Evolutionary conservation across 2,329 filamentous ascomycete genomes (phyloP), one percentile per base, ranked within the genome.

Genomic region (Epichloe typhina): DNA sequence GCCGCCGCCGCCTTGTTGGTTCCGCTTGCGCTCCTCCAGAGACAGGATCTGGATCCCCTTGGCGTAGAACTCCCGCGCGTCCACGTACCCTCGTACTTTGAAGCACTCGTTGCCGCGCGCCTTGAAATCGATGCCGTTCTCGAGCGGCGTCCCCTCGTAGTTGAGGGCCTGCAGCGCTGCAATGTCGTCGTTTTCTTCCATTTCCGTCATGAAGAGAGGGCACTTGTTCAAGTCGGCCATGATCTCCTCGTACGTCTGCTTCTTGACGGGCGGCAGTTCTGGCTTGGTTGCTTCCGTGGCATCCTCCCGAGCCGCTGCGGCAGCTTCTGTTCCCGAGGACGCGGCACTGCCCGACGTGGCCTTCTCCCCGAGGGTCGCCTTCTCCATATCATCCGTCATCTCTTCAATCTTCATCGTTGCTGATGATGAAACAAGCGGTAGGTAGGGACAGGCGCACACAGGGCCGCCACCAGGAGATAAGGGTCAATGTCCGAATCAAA

Each of bases 121-220:
- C 61, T 93, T 88, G 72, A 96, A 96, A 56, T 88, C 88, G 43
- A 77, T 70, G 19, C 83, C 86, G 54, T 95, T 84, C 65, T 97
- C 91, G 9, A 83, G 76, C 46, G 87, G 82, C 8, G 89, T 90
- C 19, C 93, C 94, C 70, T 98, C 93, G 64, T 96, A 95, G 33
- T 88, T 88, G 39, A 98, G 73, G 0, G 93, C 91, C 63, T 87
- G 85, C 53, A 98, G 75, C 0, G 93, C 94, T 59, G 94, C 89
- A 0, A 95, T 74, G 58, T 86, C 82, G 54, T 84, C 74, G 62
- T 95, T 95, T 57, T 94, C 86, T 59, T 87, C 87, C 36, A 96
- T 75, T 58, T 87, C 83, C 33, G 89, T 97, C 93, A 98, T 98
- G 74, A 98, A 98, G 38, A 98, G 77, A 6, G 93, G 93, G 35